Evolutionary conservation across 805 yeast genomes (phyloP).

Genomic region (Wickerhamiella lipophila): DNA sequence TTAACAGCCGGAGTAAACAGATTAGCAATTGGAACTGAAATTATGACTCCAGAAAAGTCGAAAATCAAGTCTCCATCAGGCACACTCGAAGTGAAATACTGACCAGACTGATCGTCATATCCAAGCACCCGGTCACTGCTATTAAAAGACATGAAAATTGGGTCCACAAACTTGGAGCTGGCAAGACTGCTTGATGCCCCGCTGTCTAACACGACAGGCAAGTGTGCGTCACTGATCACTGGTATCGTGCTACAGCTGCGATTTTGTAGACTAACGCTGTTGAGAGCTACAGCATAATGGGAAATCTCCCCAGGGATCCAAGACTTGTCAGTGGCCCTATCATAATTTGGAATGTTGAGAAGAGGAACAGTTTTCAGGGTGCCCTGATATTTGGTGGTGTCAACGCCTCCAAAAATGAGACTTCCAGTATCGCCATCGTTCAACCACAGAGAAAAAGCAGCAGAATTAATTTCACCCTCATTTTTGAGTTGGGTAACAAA

Average conservation of each 20-base stretch:
- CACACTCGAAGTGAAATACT: not conserved
- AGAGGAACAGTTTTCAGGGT: constrained; percentile 24
- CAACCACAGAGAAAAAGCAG: constrained; percentile 36
- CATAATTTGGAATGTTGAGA: not conserved
- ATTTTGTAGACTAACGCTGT: constrained; percentile 1
- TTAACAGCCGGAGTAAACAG: constrained; percentile 8
- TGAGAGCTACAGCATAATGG: constrained; percentile 10
- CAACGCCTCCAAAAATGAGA: constrained; percentile 31
- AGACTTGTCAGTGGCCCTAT: not conserved
- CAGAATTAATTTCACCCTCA: constrained; percentile 31
- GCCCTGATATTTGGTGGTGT: constrained; percentile 29
- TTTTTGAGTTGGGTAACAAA: constrained; percentile 25
- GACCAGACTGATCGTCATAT: constrained; percentile 20
- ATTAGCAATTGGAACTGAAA: constrained; percentile 22
- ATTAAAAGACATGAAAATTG: constrained; percentile 12
- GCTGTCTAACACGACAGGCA: constrained; percentile 35
- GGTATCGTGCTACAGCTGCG: not conserved
- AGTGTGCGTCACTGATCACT: not conserved
- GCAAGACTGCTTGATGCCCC: constrained; percentile 44
- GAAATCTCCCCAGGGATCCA: constrained; percentile 12
- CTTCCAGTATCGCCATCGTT: constrained; percentile 31
- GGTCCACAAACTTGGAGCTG: constrained; percentile 29
- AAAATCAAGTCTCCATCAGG: constrained; percentile 5
- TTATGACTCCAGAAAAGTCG: constrained; percentile 19
- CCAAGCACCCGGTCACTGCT: constrained; percentile 26